Evolutionary conservation across 805 yeast genomes (phyloP).

Genomic region (Ogataea parapolymorpha): DNA sequence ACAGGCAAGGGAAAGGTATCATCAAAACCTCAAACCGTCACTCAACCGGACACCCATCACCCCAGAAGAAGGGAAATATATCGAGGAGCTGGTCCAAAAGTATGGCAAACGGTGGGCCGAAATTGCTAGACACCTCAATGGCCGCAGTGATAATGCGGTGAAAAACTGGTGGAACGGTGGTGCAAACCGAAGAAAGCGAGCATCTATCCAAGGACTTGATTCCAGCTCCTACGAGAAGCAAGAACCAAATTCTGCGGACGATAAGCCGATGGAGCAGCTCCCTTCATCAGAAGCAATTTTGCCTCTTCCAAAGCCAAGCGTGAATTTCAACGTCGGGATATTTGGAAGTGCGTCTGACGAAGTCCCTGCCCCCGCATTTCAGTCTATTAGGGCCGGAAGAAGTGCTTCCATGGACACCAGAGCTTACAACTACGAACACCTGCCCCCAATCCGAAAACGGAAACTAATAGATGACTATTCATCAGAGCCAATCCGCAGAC

Average conservation of each 20-base stretch:
- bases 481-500: slow-evolving; percentile 27
- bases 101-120: slow-evolving; percentile 95
- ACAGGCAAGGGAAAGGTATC: slow-evolving; percentile 89
- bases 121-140: slow-evolving; percentile 81
- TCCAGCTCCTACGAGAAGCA: slow-evolving; percentile 10
- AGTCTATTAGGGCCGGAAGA: slow-evolving; percentile 18
- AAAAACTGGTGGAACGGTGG: slow-evolving; percentile 98
- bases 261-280: background rate
- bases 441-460: slow-evolving; percentile 26
- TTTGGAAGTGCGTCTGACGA: slow-evolving; percentile 9
- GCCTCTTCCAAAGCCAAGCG: slow-evolving; percentile 6
- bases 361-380: slow-evolving; percentile 15
- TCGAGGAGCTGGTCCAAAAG: slow-evolving; percentile 72
- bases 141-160: slow-evolving; percentile 86
- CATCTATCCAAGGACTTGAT: slow-evolving; percentile 31
- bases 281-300: background rate
- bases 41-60: slow-evolving; percentile 80
- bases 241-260: background rate
- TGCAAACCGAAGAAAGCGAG: slow-evolving; percentile 74
- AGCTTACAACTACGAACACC: slow-evolving; percentile 12
- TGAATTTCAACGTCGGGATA: slow-evolving; percentile 21
- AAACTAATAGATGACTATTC: slow-evolving; percentile 26
- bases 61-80: slow-evolving; percentile 75
- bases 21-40: slow-evolving; percentile 84
- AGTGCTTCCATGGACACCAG: slow-evolving; percentile 26